Evolutionary conservation across 805 yeast genomes (phyloP).

Genomic region (Schizosaccharomyces cryophilus): DNA sequence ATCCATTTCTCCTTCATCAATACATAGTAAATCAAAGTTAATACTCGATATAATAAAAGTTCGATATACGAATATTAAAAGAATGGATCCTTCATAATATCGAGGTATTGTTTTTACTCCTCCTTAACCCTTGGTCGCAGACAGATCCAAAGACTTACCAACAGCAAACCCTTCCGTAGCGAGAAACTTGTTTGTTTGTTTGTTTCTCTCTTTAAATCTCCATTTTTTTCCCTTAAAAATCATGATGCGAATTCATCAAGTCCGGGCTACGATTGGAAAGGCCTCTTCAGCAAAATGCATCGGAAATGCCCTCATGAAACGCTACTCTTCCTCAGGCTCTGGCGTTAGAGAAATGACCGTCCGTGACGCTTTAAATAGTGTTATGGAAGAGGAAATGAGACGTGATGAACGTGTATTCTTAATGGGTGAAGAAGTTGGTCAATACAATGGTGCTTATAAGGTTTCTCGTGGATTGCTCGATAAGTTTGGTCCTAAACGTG

Average conservation of each 20-base stretch:
- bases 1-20: too few relatives aligned
- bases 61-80: too few relatives aligned
- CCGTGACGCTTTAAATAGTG: conserved; percentile 87
- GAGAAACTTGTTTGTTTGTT: too few relatives aligned
- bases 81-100: too few relatives aligned
- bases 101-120: too few relatives aligned
- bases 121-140: too few relatives aligned
- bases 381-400: conserved; percentile 92
- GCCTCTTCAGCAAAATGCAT: neutral
- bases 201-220: too few relatives aligned
- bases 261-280: neutral
- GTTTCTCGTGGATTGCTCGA: conserved; percentile 86
- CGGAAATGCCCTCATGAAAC: neutral
- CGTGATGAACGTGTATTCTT: conserved; percentile 80
- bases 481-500: conserved; percentile 81
- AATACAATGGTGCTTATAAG: conserved; percentile 97
- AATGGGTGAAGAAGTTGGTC: conserved; percentile 98
- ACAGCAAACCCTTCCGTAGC: too few relatives aligned
- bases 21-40: too few relatives aligned
- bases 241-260: neutral
- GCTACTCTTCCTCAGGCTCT: neutral
- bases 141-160: too few relatives aligned
- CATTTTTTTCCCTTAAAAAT: too few relatives aligned
- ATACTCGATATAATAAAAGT: too few relatives aligned
- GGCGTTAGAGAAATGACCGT: conserved; percentile 33